Conservation (phyloP, 495 filamentous ascomycete genomes). For the Neurospora tetraspora region DNA sequence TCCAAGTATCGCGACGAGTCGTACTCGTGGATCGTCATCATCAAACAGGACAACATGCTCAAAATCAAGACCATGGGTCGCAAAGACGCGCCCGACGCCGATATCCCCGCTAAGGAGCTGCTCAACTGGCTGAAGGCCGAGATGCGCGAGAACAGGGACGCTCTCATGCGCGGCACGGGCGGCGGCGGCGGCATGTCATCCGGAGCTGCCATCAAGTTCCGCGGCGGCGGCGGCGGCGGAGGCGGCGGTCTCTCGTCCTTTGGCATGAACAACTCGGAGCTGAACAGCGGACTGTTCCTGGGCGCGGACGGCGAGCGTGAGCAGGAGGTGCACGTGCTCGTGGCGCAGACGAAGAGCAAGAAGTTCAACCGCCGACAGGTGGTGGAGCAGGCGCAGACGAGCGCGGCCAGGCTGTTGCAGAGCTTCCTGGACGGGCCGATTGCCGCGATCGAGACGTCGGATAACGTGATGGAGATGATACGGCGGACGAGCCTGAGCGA, state of each 20-base stretch:
- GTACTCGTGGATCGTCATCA: slow-evolving; percentile 77
- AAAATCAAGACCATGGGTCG: slow-evolving; percentile 67
- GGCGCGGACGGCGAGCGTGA: slow-evolving; percentile 35
- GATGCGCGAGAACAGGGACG: slow-evolving; percentile 50
- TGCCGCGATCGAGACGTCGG: slow-evolving; percentile 77
- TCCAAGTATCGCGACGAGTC: slow-evolving; percentile 61
- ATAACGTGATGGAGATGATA: slow-evolving; percentile 76
- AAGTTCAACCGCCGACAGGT: slow-evolving; percentile 81
- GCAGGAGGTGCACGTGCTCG: slow-evolving; percentile 73
- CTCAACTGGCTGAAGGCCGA: slow-evolving; percentile 74
- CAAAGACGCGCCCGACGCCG: slow-evolving; percentile 63
- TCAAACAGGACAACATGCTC: slow-evolving; percentile 67
- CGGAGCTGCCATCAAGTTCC: slow-evolving; percentile 28
- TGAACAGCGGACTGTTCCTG: slow-evolving; percentile 2
- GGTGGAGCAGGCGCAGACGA: slow-evolving; percentile 66
- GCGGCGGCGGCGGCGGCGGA: slow-evolving; percentile 2
- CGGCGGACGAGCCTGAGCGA: slow-evolving; percentile 66
- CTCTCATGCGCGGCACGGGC: slow-evolving; percentile 41
- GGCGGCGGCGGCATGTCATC: slow-evolving; percentile 24
- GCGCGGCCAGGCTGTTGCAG: slow-evolving; percentile 52
- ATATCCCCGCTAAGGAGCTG: slow-evolving; percentile 65
- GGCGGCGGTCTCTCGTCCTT: not conserved
- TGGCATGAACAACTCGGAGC: slow-evolving; percentile 8
- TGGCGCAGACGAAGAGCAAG: slow-evolving; percentile 72
- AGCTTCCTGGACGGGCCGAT: slow-evolving; percentile 66